phyloP scores from a whole-genome alignment of 2,329 filamentous ascomycete genomes.

The Neurospora sp. region DNA sequence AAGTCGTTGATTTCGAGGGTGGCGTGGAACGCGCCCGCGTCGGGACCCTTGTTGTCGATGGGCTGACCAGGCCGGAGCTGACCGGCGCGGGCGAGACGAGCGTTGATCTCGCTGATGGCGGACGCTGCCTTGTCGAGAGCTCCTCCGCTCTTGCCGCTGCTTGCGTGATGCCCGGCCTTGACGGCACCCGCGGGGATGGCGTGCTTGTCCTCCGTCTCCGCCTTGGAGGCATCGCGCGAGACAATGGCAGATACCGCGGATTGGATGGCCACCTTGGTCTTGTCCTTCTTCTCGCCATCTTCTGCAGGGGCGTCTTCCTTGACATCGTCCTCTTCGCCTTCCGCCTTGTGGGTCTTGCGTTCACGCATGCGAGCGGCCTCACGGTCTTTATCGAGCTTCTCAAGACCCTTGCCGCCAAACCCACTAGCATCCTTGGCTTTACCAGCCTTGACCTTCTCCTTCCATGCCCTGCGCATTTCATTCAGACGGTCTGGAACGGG shows the following conservation, averaged over 20 bases:
- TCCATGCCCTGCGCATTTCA: conserved; percentile 62
- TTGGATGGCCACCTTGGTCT: conserved; percentile 55
- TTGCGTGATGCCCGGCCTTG: conserved; percentile 35
- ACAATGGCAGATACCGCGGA: conserved; percentile 50
- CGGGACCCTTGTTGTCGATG: conserved; percentile 96
- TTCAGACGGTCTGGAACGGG: conserved; percentile 61
- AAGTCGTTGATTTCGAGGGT: conserved; percentile 99
- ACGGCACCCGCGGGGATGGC: conserved; percentile 15
- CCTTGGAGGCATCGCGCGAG: conserved; percentile 40
- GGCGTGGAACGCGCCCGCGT: conserved; percentile 92
- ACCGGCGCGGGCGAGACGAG: conserved; percentile 78
- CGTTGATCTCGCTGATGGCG: conserved; percentile 87
- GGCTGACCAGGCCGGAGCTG: conserved; percentile 86
- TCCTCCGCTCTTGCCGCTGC: conserved; percentile 45
- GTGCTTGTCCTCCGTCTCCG: conserved; percentile 28
- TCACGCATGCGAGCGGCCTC: conserved; percentile 80
- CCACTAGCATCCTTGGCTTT: conserved; percentile 84
- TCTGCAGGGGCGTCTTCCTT: conserved; percentile 57
- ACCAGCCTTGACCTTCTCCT: conserved; percentile 84
- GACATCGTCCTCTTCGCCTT: conserved; percentile 72
- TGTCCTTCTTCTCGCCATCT: conserved; percentile 61
- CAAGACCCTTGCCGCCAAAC: conserved; percentile 90
- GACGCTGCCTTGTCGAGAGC: conserved; percentile 77
- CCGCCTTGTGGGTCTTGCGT: conserved; percentile 81
- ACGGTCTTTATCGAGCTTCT: conserved; percentile 82